Conservation (phyloP, 148 eudicot genomes). For the Cornus suecica region DNA sequence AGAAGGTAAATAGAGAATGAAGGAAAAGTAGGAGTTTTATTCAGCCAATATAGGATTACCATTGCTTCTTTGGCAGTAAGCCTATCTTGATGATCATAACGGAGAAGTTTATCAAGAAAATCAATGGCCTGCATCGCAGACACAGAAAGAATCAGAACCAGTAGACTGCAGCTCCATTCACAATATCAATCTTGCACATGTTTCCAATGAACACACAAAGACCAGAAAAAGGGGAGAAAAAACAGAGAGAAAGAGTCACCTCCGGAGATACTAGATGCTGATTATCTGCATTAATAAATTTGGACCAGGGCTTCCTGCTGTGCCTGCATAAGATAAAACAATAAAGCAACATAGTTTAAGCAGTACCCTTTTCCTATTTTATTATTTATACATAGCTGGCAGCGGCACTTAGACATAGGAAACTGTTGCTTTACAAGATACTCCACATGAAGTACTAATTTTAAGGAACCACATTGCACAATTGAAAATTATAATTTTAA, state of each 20-base stretch:
- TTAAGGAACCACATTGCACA: too few relatives aligned
- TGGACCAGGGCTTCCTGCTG: conserved; percentile 97
- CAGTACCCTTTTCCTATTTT: too few relatives aligned
- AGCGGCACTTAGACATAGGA: too few relatives aligned
- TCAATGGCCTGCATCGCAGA: conserved; percentile 70
- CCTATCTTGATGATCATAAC: conserved; percentile 97
- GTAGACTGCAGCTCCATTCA: too few relatives aligned
- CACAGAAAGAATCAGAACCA: neutral
- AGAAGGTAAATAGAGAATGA: too few relatives aligned
- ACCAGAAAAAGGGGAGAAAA: neutral
- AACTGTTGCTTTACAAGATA: too few relatives aligned
- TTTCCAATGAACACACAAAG: neutral
- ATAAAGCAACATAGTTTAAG: too few relatives aligned
- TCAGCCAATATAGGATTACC: conserved; percentile 37
- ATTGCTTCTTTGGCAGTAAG: conserved; percentile 96
- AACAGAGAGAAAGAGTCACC: conserved; percentile 32
- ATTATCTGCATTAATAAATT: conserved; percentile 81
- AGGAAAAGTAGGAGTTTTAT: neutral
- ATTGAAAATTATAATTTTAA: neutral
- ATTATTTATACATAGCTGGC: too few relatives aligned
- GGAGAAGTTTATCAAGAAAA: conserved; percentile 93
- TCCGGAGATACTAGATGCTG: conserved; percentile 95
- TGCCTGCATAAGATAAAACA: conserved; percentile 48
- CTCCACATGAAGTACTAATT: too few relatives aligned
- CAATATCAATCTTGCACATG: too few relatives aligned